Conservation (phyloP, 805 yeast genomes). For the Saccharomycopsis sp. region DNA sequence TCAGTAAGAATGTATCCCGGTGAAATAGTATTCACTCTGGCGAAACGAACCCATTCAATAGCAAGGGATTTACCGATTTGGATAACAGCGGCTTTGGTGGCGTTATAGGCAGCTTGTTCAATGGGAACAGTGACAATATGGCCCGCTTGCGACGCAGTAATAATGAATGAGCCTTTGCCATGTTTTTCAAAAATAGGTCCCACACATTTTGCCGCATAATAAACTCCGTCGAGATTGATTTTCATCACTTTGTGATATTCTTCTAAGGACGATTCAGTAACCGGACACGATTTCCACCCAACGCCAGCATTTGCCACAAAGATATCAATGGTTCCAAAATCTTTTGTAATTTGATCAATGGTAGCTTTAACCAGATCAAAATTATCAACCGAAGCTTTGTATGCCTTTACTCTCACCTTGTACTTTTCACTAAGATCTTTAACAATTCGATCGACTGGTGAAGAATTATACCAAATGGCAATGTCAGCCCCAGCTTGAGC, state of each 20-base stretch:
- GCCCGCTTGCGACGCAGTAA: constrained; percentile 86
- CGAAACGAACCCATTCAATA: constrained; percentile 72
- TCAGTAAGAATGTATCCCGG: constrained; percentile 47
- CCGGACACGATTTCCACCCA: constrained; percentile 68
- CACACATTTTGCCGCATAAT: constrained; percentile 66
- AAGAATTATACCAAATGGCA: constrained; percentile 57
- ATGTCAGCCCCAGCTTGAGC: constrained; percentile 85
- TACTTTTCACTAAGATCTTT: constrained; percentile 45
- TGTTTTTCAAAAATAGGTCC: constrained; percentile 65
- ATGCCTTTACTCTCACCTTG: constrained; percentile 54
- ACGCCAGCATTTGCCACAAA: constrained; percentile 89
- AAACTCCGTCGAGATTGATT: constrained; percentile 72
- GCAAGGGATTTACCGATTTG: constrained; percentile 74
- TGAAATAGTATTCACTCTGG: constrained; percentile 42
- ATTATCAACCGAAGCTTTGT: constrained; percentile 51
- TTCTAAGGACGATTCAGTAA: constrained; percentile 37
- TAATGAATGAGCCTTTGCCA: constrained; percentile 67
- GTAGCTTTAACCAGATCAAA: constrained; percentile 41
- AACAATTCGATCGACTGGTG: constrained; percentile 54
- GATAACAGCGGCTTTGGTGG: constrained; percentile 75
- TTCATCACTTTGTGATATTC: constrained; percentile 69
- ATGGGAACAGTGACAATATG: constrained; percentile 84
- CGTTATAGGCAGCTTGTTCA: constrained; percentile 77
- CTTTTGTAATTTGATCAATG: constrained; percentile 45
- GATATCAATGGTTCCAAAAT: constrained; percentile 68